Evolutionary conservation across 768 basidiomycete genomes (phyloP).

Genomic region (Ramaria sp.): DNA sequence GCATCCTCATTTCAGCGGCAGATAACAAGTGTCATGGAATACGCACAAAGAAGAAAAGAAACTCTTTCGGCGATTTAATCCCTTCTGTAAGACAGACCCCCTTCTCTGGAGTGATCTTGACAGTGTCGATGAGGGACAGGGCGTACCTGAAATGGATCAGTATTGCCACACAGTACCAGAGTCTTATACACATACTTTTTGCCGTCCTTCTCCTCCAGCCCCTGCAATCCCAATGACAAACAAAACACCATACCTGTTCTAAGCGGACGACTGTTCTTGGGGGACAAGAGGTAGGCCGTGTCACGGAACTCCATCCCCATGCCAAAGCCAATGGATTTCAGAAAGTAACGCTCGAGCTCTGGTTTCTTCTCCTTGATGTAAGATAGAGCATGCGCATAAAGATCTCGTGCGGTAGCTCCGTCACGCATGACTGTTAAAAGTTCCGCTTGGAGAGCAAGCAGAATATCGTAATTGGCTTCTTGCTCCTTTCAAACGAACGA

Average conservation of each 20-base stretch:
- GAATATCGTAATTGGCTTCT: conserved; percentile 76
- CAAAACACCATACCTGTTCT: conserved; percentile 80
- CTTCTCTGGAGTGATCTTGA: conserved; percentile 60
- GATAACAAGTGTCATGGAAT: background rate
- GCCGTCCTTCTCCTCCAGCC: conserved; percentile 63
- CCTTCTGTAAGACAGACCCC: conserved; percentile 74
- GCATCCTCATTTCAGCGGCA: conserved; percentile 9
- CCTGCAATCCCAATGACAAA: conserved; percentile 76
- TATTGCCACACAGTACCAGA: background rate
- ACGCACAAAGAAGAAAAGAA: conserved; percentile 56
- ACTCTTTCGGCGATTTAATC: conserved; percentile 73
- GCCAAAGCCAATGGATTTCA: conserved; percentile 84
- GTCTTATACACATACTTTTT: conserved; percentile 48
- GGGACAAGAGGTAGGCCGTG: conserved; percentile 66
- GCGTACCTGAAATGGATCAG: conserved; percentile 50
- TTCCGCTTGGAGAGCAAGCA: conserved; percentile 70
- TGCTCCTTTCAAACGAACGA: conserved; percentile 50
- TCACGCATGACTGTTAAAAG: conserved; percentile 69
- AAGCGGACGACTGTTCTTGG: conserved; percentile 66
- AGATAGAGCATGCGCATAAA: conserved; percentile 67
- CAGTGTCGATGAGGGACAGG: conserved; percentile 79
- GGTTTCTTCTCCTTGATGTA: conserved; percentile 71
- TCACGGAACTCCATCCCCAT: conserved; percentile 96
- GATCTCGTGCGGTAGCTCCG: conserved; percentile 63
- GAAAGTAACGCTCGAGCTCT: conserved; percentile 73